Evolutionary conservation across 768 basidiomycete genomes (phyloP).

Genomic region (Russula sp.): DNA sequence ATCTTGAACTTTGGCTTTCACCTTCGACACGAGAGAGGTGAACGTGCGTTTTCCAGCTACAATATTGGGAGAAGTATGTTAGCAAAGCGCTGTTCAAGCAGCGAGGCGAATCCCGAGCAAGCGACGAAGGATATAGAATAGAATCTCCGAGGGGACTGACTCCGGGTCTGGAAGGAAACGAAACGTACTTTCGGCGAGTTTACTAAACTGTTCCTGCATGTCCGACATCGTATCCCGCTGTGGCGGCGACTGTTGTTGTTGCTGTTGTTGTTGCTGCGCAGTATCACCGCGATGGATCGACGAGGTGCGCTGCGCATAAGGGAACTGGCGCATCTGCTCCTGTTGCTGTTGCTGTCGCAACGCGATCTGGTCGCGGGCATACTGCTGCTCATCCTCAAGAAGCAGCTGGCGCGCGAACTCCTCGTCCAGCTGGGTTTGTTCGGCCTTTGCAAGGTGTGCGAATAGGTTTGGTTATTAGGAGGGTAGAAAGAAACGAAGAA

Average conservation of each 20-base stretch:
- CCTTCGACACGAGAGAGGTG: slow-evolving; percentile 65
- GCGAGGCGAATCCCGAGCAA: neutral
- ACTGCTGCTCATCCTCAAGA: slow-evolving; percentile 48
- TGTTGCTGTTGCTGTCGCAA: slow-evolving; percentile 23
- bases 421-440: slow-evolving; percentile 75
- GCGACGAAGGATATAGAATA: neutral
- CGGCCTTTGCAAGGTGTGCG: slow-evolving; percentile 31
- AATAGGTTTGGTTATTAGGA: neutral
- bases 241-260: slow-evolving; percentile 33
- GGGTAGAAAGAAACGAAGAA: slow-evolving; percentile 4
- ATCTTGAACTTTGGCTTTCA: slow-evolving; percentile 82
- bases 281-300: neutral
- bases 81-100: neutral
- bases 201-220: slow-evolving; percentile 69
- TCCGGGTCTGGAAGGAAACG: too few relatives aligned
- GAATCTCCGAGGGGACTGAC: too few relatives aligned
- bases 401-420: slow-evolving; percentile 70
- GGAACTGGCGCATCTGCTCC: slow-evolving; percentile 23
- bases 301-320: slow-evolving; percentile 16
- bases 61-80: neutral
- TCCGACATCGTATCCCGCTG: slow-evolving; percentile 59
- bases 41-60: slow-evolving; percentile 71
- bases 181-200: slow-evolving; percentile 72
- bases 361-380: slow-evolving; percentile 31
- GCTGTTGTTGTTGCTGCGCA: slow-evolving; percentile 27